Percentiles rank a stretch among this genome's conserved stretches.
Conservation (phyloP, 139 green algal genomes). For the Gonium pectorale region DNA sequence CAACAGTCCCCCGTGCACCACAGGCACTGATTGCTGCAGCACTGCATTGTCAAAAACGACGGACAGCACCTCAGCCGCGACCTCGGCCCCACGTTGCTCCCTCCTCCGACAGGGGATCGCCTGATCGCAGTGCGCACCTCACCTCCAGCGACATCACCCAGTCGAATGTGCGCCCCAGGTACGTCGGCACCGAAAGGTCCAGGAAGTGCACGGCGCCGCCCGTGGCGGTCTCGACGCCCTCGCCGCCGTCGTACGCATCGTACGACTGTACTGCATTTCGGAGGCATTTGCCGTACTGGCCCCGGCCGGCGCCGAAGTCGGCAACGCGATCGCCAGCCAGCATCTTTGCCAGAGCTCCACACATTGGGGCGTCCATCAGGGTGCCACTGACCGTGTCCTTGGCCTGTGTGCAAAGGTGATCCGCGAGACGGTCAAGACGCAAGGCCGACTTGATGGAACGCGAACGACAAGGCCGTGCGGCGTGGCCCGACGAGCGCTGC, state of each 20-base stretch:
- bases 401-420: not conserved
- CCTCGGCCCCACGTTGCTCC: not conserved
- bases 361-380: not conserved
- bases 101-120: too few species aligned
- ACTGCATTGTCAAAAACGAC: too few species aligned
- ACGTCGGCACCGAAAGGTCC: constrained; percentile 23
- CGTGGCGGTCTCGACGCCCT: constrained; percentile 27
- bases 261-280: not conserved
- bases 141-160: constrained; percentile 34
- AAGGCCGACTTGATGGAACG: too few species aligned
- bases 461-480: too few species aligned
- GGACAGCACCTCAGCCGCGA: too few species aligned
- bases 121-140: not conserved
- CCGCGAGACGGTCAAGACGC: too few species aligned
- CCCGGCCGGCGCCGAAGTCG: not conserved
- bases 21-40: too few species aligned
- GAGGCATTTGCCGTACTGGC: constrained; percentile 37
- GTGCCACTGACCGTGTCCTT: not conserved
- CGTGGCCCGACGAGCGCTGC: too few species aligned
- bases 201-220: constrained; percentile 18
- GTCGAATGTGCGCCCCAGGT: constrained; percentile 8
- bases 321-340: not conserved
- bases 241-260: constrained; percentile 29
- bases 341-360: not conserved
- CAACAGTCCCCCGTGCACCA: too few species aligned